phyloP scores from a whole-genome alignment of 495 filamentous ascomycete species.

The Daldinia childiae region DNA sequence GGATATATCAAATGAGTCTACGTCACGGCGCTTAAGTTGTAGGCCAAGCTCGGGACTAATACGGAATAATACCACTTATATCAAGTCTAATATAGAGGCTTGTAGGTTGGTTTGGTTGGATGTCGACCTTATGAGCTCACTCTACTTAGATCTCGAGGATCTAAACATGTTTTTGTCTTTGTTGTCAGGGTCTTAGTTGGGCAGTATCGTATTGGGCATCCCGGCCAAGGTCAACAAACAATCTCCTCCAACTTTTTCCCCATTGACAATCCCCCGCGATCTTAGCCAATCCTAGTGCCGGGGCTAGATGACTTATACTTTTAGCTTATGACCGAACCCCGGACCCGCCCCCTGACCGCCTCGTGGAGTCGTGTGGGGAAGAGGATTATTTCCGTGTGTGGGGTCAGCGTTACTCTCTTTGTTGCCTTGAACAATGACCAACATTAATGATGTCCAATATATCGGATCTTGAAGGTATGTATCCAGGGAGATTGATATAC shows the following conservation, averaged over 20 bases:
- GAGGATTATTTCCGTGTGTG: slow-evolving; percentile 8
- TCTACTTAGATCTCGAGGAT: slow-evolving; percentile 4
- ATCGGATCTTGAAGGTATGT: not conserved
- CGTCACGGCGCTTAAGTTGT: slow-evolving; percentile 21
- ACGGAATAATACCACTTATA: slow-evolving; percentile 1
- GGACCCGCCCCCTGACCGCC: slow-evolving; percentile 28
- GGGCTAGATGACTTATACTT: slow-evolving; percentile 15
- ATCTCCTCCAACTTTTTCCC: slow-evolving; percentile 14
- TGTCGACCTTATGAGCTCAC: slow-evolving; percentile 8
- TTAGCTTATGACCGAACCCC: slow-evolving; percentile 32
- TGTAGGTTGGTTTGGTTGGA: slow-evolving; percentile 18
- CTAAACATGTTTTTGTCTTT: not conserved
- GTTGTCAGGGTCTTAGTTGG: slow-evolving; percentile 7
- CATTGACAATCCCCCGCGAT: slow-evolving; percentile 19
- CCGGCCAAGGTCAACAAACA: slow-evolving; percentile 13
- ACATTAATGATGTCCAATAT: not conserved
- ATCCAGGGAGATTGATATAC: not conserved
- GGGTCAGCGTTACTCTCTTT: slow-evolving; percentile 17
- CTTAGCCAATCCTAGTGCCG: slow-evolving; percentile 30
- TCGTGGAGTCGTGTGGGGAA: slow-evolving; percentile 38
- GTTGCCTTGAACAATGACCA: not conserved
- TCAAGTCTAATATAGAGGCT: not conserved
- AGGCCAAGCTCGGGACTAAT: slow-evolving; percentile 2
- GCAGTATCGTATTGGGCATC: slow-evolving; percentile 23
- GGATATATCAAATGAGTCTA: not conserved